Conservation (phyloP, 2,329 filamentous ascomycete genomes). For the Calonectria honghensis region DNA sequence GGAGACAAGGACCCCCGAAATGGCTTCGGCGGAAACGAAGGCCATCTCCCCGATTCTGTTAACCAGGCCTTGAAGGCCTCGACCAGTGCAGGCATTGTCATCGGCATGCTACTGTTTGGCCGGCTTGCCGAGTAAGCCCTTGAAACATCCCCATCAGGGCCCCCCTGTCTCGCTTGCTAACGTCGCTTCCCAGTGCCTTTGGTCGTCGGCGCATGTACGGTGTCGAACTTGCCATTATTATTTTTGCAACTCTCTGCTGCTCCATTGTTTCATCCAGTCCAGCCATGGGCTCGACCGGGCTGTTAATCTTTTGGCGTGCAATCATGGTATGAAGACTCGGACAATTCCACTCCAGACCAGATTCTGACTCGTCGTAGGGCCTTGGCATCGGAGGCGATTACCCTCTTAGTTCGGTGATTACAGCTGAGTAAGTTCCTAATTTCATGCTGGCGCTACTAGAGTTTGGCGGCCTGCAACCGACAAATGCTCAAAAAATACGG, state of each 20-base stretch:
- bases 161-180: conserved; percentile 5
- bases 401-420: conserved; percentile 86
- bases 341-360: background rate
- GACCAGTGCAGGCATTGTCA: conserved; percentile 85
- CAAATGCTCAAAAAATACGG: conserved; percentile 19
- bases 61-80: conserved; percentile 88
- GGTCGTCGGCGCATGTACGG: conserved; percentile 90
- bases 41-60: conserved; percentile 76
- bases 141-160: background rate
- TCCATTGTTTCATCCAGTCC: conserved; percentile 77
- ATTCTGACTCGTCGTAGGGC: conserved; percentile 64
- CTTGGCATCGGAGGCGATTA: conserved; percentile 89
- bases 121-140: conserved; percentile 79
- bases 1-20: conserved; percentile 65
- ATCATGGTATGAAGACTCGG: conserved; percentile 73
- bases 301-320: conserved; percentile 85
- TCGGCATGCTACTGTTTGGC: conserved; percentile 87
- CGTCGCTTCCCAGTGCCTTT: conserved; percentile 65
- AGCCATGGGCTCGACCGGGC: conserved; percentile 74
- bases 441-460: conserved; percentile 27
- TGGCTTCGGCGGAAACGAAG: conserved; percentile 71
- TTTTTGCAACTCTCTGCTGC: conserved; percentile 81
- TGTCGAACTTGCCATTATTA: conserved; percentile 83
- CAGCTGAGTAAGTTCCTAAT: conserved; percentile 75
- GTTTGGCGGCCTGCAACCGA: conserved; percentile 41